Evolutionary conservation across 2,329 filamentous ascomycete genomes (phyloP), one percentile per base, ranked within the genome.

Genomic region (Alternaria consortialis): DNA sequence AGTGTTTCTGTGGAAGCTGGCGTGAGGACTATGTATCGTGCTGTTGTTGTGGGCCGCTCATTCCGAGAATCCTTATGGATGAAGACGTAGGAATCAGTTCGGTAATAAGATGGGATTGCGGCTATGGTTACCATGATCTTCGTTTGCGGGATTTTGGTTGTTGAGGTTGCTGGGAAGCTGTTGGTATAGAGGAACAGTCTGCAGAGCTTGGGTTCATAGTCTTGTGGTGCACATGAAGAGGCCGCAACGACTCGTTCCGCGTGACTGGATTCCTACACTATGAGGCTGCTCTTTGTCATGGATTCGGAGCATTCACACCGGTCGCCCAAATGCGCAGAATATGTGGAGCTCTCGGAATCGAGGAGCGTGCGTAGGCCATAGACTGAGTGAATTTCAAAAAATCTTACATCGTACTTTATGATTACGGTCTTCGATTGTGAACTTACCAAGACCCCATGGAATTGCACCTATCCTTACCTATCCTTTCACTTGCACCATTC

Each of bases 81-180:
- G 13, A 27, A n/a, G 37, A 40, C 7, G 40, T 56, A 56, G 17
- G 23, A 55, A 7, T 5, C 11, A 9, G 37, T 7, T 29, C 37
- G 47, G 48, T 57, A 63, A 31, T 59, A 65, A 34, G 40, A 13
- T 8, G 51, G 55, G 25, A 56, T 40, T 1, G 27, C 36, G 32
- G 59, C 5, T 2, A 60, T 46, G 42, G 47, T 36, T 11, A 37
- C 40, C 31, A 32, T 31, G 23, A 8, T 20, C 15, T 13, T 25
- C 17, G 15, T 31, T 37, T 25, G 5, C 4, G n/a, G 12, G 15
- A 5, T 9, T 5, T 53, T n/a, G 4, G 29, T 0, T 7, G 7
- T 5, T 34, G 42, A 9, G 31, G 2, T 7, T 1, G 3, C 8
- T 37, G 46, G 4, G 9, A 3, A 37, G 8, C 8, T n/a, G 9